Evolutionary conservation across 257 asterid species (phyloP).

Genomic region (Nicotiana benthamiana): DNA sequence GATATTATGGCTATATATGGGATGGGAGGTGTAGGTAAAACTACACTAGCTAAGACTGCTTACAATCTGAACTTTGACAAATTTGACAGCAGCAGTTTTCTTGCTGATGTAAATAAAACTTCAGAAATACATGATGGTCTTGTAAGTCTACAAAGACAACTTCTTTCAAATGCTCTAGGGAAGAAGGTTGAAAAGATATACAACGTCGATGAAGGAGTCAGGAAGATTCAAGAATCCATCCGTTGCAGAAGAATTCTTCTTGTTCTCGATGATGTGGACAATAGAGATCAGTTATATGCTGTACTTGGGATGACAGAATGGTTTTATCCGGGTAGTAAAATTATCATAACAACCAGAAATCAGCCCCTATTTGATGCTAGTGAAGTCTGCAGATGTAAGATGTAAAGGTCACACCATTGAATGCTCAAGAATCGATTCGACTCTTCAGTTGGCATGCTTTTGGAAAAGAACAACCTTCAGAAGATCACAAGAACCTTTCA

Average conservation of each 20-base stretch:
- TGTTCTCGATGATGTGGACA: slow-evolving; percentile 18
- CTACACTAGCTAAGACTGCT: slow-evolving; percentile 8
- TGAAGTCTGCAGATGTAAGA: not conserved
- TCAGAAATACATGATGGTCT: slow-evolving; percentile 5
- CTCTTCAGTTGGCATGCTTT: slow-evolving; percentile 14
- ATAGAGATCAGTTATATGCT: slow-evolving; percentile 1
- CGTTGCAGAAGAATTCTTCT: slow-evolving; percentile 3
- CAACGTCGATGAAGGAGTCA: slow-evolving; percentile 5
- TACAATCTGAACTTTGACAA: not conserved
- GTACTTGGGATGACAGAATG: slow-evolving; percentile 11
- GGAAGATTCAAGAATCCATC: not conserved
- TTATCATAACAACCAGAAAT: slow-evolving; percentile 16
- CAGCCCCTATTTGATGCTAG: not conserved
- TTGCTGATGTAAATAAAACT: slow-evolving; percentile 8
- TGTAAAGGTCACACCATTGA: slow-evolving; percentile 7
- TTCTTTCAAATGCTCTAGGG: slow-evolving; percentile 10
- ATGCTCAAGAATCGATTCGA: not conserved
- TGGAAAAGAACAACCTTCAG: not conserved
- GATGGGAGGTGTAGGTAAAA: slow-evolving; percentile 14
- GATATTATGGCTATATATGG: slow-evolving; percentile 8
- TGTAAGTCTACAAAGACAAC: slow-evolving; percentile 10
- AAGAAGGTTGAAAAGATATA: not conserved
- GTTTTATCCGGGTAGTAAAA: slow-evolving; percentile 16
- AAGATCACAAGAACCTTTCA: not conserved
- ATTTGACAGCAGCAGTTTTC: slow-evolving; percentile 15